Conservation (phyloP, 805 yeast species). For the Lachancea fermentati region DNA sequence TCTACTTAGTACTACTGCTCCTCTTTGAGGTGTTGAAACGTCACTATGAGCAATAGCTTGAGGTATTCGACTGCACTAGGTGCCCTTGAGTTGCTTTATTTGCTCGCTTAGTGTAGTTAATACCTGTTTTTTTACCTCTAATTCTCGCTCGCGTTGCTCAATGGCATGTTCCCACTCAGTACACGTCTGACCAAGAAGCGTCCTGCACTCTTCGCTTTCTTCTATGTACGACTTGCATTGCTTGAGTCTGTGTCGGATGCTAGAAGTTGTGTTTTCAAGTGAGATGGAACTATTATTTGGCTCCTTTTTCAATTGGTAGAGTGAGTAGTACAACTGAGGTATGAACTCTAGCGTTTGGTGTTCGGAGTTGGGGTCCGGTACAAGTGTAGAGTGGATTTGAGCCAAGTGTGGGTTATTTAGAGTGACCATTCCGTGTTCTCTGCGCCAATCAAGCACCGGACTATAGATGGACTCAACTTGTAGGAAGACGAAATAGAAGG, state of each 20-base stretch:
- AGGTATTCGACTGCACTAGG: too few relatives aligned
- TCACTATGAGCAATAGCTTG: too few relatives aligned
- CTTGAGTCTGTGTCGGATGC: constrained; percentile 29
- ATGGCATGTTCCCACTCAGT: constrained; percentile 29
- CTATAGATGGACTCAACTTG: too few relatives aligned
- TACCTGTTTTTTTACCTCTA: constrained; percentile 21
- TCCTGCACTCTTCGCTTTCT: constrained; percentile 26
- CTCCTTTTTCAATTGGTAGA: constrained; percentile 29
- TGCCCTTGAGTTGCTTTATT: constrained; percentile 4
- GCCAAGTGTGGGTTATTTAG: constrained; percentile 5
- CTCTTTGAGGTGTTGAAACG: too few relatives aligned
- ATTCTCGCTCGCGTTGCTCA: constrained; percentile 20
- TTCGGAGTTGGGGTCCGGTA: not conserved
- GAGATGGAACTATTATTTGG: constrained; percentile 30
- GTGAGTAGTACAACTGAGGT: constrained; percentile 30
- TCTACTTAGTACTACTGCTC: not conserved
- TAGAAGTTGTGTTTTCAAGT: constrained; percentile 28
- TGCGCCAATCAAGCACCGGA: not conserved
- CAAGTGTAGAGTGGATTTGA: constrained; percentile 3
- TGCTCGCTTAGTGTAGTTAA: constrained; percentile 13
- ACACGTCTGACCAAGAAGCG: constrained; percentile 22
- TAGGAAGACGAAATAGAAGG: too few relatives aligned
- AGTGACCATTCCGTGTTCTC: not conserved
- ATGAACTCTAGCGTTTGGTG: constrained; percentile 23
- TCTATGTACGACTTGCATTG: constrained; percentile 24